Conservation (phyloP, 2,329 filamentous ascomycete species). For the Colletotrichum sp. region DNA sequence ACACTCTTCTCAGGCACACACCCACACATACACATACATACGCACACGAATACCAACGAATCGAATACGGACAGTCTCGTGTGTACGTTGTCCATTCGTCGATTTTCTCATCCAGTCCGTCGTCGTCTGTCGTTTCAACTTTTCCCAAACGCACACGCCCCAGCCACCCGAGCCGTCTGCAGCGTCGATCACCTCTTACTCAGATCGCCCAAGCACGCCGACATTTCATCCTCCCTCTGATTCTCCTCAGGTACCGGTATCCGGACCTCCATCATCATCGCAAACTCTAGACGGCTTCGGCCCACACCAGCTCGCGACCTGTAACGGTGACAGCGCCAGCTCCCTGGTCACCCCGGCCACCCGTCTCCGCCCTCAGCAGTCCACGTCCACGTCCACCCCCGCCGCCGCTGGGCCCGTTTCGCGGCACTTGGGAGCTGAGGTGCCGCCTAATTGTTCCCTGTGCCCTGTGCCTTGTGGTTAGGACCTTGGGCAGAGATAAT, state of each 20-base stretch:
- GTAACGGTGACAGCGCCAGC: slow-evolving; percentile 12
- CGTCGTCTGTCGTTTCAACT: not conserved
- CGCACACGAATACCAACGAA: not conserved
- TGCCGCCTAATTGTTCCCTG: not conserved
- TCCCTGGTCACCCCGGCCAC: not conserved
- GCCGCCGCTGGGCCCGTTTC: not conserved
- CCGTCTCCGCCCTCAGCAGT: not conserved
- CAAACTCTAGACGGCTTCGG: not conserved
- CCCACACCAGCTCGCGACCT: slow-evolving; percentile 12
- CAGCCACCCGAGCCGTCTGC: slow-evolving; percentile 2
- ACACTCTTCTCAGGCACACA: not conserved
- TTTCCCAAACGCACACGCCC: not conserved
- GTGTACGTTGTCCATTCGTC: not conserved
- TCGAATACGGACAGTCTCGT: not conserved
- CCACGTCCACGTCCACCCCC: not conserved
- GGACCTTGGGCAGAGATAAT: not conserved
- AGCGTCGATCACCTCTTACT: slow-evolving; percentile 14
- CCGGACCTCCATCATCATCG: not conserved
- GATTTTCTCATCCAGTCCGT: not conserved
- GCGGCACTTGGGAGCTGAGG: not conserved
- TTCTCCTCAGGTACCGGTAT: not conserved
- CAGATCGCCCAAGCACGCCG: not conserved
- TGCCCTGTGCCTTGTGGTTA: not conserved
- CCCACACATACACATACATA: not conserved
- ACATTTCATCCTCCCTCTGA: not conserved